A percentile compares a stretch with the other conserved stretches of the same genome.
Conservation (phyloP, 2,329 filamentous ascomycete species). For the Gaeumannomyces sp. region DNA sequence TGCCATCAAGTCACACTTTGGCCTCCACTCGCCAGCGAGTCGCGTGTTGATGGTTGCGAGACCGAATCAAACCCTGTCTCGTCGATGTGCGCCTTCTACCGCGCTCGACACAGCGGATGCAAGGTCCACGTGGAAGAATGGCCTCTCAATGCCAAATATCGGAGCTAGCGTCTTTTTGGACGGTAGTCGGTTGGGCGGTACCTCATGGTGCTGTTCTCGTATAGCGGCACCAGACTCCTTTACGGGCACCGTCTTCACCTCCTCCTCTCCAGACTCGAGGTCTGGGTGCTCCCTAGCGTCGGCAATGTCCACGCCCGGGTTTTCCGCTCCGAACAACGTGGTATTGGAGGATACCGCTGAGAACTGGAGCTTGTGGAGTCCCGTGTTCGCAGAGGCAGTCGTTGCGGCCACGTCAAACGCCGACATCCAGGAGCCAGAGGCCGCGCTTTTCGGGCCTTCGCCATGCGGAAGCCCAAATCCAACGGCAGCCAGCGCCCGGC, state of each 20-base stretch:
- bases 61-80: not conserved
- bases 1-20: too few relatives aligned
- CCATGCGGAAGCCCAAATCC: slow-evolving; percentile 59
- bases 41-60: not conserved
- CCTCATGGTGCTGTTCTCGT: not conserved
- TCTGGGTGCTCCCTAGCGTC: not conserved
- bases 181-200: too few relatives aligned
- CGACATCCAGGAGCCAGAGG: slow-evolving; percentile 1
- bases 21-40: not conserved
- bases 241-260: not conserved
- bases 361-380: not conserved
- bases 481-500: slow-evolving; percentile 77
- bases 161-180: not conserved
- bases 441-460: not conserved
- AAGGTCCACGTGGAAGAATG: slow-evolving; percentile 11
- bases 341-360: not conserved
- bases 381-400: not conserved
- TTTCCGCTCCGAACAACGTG: not conserved
- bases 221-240: not conserved
- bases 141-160: slow-evolving; percentile 5
- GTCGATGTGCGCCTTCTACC: slow-evolving; percentile 4
- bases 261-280: not conserved
- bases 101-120: slow-evolving; percentile 8
- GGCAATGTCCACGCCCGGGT: not conserved
- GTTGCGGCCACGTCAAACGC: slow-evolving; percentile 7